phyloP scores from a whole-genome alignment of 768 basidiomycete genomes.

The Lactarius akahatsu region DNA sequence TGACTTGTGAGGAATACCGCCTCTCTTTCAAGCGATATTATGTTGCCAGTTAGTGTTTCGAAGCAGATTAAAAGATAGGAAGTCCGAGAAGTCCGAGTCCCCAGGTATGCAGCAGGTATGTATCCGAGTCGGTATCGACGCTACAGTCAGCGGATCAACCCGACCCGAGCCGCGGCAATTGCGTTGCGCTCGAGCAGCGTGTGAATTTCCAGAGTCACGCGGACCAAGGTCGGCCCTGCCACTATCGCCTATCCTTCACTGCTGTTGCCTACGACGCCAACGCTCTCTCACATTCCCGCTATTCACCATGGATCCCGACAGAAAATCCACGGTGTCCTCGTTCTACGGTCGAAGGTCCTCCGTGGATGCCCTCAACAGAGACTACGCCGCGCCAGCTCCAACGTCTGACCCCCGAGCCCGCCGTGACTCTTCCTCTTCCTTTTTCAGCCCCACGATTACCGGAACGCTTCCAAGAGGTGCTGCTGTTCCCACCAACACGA shows the following conservation, averaged over 20 bases:
- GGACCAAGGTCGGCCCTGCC: neutral
- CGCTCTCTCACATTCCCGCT: neutral
- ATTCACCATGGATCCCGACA: conserved; percentile 64
- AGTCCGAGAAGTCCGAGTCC: no score
- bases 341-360: conserved; percentile 69
- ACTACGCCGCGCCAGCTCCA: conserved; percentile 42
- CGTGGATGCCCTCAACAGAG: conserved; percentile 58
- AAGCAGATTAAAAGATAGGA: neutral
- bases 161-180: neutral
- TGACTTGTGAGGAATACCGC: neutral
- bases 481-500: conserved; percentile 20
- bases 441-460: conserved; percentile 45
- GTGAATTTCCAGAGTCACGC: neutral
- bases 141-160: neutral
- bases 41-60: neutral
- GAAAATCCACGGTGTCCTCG: conserved; percentile 76
- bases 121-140: no score
- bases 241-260: neutral
- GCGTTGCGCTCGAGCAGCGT: neutral
- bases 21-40: neutral
- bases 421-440: conserved; percentile 74
- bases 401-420: conserved; percentile 40
- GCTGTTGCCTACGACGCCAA: conserved; percentile 15
- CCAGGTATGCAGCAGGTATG: no score
- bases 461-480: conserved; percentile 37